Conservation (phyloP, 495 filamentous ascomycete genomes). For the Penicillium pancosmium region DNA sequence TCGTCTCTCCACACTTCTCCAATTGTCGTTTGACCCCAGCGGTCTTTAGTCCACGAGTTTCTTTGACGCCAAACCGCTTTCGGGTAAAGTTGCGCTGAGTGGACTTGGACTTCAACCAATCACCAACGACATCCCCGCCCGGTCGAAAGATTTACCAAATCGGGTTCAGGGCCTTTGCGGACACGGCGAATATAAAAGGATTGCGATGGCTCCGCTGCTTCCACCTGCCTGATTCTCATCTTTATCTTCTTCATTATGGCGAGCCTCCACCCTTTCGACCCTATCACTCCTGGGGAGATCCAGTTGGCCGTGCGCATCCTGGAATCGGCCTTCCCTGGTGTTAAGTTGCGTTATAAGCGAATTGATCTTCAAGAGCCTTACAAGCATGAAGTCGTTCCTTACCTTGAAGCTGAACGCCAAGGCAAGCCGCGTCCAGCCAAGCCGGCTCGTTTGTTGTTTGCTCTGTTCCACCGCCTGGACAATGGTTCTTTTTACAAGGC, state of each 20-base stretch:
- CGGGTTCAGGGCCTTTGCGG: not conserved
- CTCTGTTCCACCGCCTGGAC: slow-evolving; percentile 45
- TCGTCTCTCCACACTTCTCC: not conserved
- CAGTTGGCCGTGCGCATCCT: slow-evolving; percentile 42
- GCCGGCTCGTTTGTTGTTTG: slow-evolving; percentile 43
- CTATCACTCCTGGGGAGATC: slow-evolving; percentile 47
- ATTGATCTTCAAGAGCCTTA: slow-evolving; percentile 49
- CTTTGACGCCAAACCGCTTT: slow-evolving; percentile 18
- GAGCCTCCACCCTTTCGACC: slow-evolving; percentile 46
- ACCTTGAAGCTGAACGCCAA: slow-evolving; percentile 44
- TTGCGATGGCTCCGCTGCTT: slow-evolving; percentile 2
- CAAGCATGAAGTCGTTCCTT: slow-evolving; percentile 46
- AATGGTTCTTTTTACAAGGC: slow-evolving; percentile 47
- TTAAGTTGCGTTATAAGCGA: slow-evolving; percentile 46
- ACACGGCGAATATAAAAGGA: slow-evolving; percentile 15
- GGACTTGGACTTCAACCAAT: slow-evolving; percentile 15
- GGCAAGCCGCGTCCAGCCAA: slow-evolving; percentile 36
- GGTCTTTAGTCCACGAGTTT: not conserved
- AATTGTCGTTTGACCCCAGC: not conserved
- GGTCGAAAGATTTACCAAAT: slow-evolving; percentile 29
- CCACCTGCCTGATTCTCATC: not conserved
- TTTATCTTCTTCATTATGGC: slow-evolving; percentile 21
- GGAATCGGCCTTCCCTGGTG: slow-evolving; percentile 41
- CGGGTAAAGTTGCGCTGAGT: slow-evolving; percentile 25
- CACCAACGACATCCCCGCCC: slow-evolving; percentile 2